Evolutionary conservation across 352 stramenopile genomes (phyloP), one percentile per base, ranked within the genome.

Genomic region (Thraustochytrium striatum): DNA sequence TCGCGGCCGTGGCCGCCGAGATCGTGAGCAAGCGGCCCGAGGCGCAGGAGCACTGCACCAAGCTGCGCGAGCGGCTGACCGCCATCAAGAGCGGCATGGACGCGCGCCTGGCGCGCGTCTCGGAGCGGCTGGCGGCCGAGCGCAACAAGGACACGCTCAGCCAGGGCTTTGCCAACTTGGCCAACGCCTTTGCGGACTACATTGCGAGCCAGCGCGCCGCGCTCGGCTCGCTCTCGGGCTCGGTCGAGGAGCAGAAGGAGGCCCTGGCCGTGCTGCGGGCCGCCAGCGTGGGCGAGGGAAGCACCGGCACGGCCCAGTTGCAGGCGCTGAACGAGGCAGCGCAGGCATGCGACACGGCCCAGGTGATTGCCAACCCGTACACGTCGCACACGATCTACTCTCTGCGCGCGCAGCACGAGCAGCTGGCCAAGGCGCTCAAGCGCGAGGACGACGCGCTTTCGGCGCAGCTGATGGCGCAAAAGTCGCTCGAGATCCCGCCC

Each of bases 341-440:
- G 72, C 88, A 94, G 9, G 84, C 91, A 73, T 82, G 94, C 57
- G 89, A 94, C 80, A 81, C 82, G 1, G 84, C 94, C n/a, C 84
- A 89, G 69, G 89, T 96, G 62, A 92, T 93, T 79, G 86, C 89
- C 43, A 96, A 96, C 87, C 87, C 88, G 19, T 93, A 92, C 81
- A 94, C 91, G 41, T 93, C 89, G 11, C 89, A 96, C 68, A 96
- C 90, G 28, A 94, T 96, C 73, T 91, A 94, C 72, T 88, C 85
- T 21, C 84, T 94, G 32, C 89, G 90, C 52, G 89, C 89, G 2
- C 87, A 93, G 81, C 94, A 91, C 82, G 93, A 94, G 83, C 91
- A 90, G 38, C 87, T 95, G 35, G 89, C 93, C 83, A 94, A 94
- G 86, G 89, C 93, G 73, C 82, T 96, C 35, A 90, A 88, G 41